Conservation (phyloP, 2,329 filamentous ascomycete genomes). For the Phialocephala sp. region DNA sequence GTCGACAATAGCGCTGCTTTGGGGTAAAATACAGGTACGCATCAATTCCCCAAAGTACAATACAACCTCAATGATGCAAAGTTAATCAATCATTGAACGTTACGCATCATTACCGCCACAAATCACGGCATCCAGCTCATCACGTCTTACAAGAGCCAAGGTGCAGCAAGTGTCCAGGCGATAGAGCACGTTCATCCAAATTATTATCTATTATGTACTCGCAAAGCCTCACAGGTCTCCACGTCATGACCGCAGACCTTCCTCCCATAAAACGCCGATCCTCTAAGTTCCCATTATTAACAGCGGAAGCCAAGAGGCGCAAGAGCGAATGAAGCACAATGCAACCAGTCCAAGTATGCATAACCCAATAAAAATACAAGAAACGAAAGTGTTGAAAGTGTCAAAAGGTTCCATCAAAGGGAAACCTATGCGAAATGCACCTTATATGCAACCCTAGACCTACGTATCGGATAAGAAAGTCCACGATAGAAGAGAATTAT, state of each 20-base stretch:
- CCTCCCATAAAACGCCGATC: constrained; percentile 12
- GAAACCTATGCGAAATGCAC: neutral
- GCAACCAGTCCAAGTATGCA: constrained; percentile 23
- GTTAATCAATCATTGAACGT: neutral
- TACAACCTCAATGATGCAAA: no score
- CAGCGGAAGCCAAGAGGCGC: constrained; percentile 27
- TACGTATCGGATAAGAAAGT: constrained; percentile 8
- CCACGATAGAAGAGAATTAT: constrained; percentile 2
- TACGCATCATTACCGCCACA: neutral
- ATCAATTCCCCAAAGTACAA: no score
- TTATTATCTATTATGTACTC: constrained; percentile 14
- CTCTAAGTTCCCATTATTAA: constrained; percentile 23
- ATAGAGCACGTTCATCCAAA: neutral
- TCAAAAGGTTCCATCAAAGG: constrained; percentile 3
- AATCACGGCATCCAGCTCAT: neutral
- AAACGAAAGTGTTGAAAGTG: constrained; percentile 14
- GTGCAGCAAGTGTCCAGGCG: neutral
- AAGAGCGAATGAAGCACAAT: constrained; percentile 24
- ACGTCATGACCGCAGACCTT: neutral
- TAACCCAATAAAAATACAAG: constrained; percentile 31
- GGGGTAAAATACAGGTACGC: no score
- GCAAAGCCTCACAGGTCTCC: constrained; percentile 3
- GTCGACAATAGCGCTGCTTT: neutral
- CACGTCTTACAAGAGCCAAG: neutral
- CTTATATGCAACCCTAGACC: constrained; percentile 14